These are phyloP conservation scores for Ceratobasidium sp. DNA, from an alignment of 1,284 basidiomycete genomes.

Conservation along the genomic window DNA sequence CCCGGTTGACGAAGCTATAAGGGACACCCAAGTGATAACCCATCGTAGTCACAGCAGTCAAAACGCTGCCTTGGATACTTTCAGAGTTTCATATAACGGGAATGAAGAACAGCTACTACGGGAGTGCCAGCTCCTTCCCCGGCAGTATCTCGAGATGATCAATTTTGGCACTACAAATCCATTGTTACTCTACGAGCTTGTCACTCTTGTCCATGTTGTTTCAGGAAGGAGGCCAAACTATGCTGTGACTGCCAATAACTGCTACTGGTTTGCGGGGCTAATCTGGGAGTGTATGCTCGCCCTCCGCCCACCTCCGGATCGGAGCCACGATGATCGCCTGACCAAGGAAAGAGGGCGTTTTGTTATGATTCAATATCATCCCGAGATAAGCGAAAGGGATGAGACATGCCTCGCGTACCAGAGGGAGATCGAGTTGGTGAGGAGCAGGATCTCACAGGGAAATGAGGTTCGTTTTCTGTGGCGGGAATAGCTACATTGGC, in stretches of 20 bases:
- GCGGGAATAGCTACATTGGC: too few species aligned
- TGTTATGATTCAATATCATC: too few species aligned
- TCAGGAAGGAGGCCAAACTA: not conserved
- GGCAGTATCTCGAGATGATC: not conserved
- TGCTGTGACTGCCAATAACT: not conserved
- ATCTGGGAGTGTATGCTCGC: constrained; percentile 3
- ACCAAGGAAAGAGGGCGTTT: too few species aligned
- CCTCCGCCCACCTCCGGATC: not conserved
- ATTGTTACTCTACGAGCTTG: not conserved
- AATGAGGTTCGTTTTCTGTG: too few species aligned
- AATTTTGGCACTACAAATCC: not conserved
- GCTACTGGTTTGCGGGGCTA: constrained; percentile 5
- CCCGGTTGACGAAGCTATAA: too few species aligned
- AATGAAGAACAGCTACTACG: not conserved
- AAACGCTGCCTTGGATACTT: not conserved
- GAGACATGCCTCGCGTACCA: too few species aligned
- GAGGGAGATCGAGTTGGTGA: too few species aligned
- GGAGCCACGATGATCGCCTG: too few species aligned
- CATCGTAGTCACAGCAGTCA: too few species aligned
- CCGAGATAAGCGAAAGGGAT: too few species aligned
- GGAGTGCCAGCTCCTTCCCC: not conserved
- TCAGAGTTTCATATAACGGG: constrained; percentile 14
- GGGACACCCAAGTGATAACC: too few species aligned
- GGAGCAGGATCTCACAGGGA: too few species aligned
- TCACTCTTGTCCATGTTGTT: not conserved